phyloP scores from a whole-genome alignment of 2,329 filamentous ascomycete species.

The Ascochyta koolunga region DNA sequence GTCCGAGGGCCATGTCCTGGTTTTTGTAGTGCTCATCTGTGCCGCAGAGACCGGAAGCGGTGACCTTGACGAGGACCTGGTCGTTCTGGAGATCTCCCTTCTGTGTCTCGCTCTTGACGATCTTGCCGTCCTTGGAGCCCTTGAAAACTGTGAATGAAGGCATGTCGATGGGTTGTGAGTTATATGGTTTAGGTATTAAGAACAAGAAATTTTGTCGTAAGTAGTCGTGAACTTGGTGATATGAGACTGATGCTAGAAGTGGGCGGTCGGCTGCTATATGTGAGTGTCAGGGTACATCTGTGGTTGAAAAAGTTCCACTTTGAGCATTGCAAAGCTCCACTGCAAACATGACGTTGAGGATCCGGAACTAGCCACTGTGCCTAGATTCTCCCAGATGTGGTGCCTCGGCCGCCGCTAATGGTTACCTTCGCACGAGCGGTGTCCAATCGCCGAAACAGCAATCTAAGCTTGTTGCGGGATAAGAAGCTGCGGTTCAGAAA shows the following conservation, averaged over 20 bases:
- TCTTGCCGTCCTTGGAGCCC: slow-evolving; percentile 63
- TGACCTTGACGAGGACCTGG: slow-evolving; percentile 67
- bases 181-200: slow-evolving; percentile 1
- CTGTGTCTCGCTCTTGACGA: slow-evolving; percentile 57
- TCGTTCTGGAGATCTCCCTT: slow-evolving; percentile 54
- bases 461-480: not conserved
- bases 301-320: slow-evolving; percentile 20
- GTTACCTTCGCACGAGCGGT: slow-evolving; percentile 6
- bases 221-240: slow-evolving; percentile 4
- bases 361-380: slow-evolving; percentile 18
- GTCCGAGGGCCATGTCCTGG: slow-evolving; percentile 57
- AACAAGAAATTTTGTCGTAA: slow-evolving; percentile 1
- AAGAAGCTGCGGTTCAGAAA: not conserved
- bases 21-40: slow-evolving; percentile 58
- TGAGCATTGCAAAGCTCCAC: slow-evolving; percentile 9
- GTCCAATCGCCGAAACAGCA: slow-evolving; percentile 1
- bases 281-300: not conserved
- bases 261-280: slow-evolving; percentile 19
- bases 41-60: slow-evolving; percentile 70
- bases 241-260: not conserved
- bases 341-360: slow-evolving; percentile 26
- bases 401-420: slow-evolving; percentile 22
- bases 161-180: slow-evolving; percentile 30
- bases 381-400: slow-evolving; percentile 18
- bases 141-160: slow-evolving; percentile 67